Evolutionary conservation across 805 yeast species (phyloP).

Genomic region (Geotrichum ghanense): DNA sequence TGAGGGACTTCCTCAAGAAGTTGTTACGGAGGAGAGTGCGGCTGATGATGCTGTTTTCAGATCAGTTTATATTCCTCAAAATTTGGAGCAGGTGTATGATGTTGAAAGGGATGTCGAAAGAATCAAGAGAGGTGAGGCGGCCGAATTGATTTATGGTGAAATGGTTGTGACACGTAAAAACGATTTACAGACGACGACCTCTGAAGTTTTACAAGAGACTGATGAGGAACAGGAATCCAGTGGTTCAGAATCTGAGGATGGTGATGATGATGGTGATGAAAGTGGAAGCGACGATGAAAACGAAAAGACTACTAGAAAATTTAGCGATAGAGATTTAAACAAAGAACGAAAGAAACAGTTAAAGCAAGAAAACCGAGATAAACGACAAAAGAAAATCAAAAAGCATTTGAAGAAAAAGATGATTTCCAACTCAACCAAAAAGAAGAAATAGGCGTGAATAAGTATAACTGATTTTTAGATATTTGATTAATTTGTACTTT

Average conservation of each 20-base stretch:
- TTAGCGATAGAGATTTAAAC: slow-evolving; percentile 68
- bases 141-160: slow-evolving; percentile 44
- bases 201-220: slow-evolving; percentile 16
- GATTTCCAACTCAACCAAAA: slow-evolving; percentile 37
- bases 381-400: slow-evolving; percentile 71
- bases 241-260: slow-evolving; percentile 26
- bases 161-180: slow-evolving; percentile 15
- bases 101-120: slow-evolving; percentile 66
- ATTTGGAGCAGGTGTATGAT: slow-evolving; percentile 33
- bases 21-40: slow-evolving; percentile 30
- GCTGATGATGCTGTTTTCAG: slow-evolving; percentile 84
- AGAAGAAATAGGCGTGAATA: no score
- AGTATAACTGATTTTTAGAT: no score
- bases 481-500: no score
- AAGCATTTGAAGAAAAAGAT: slow-evolving; percentile 73
- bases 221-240: slow-evolving; percentile 25
- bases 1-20: slow-evolving; percentile 17
- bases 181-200: slow-evolving; percentile 22
- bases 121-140: slow-evolving; percentile 69
- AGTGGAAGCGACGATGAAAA: slow-evolving; percentile 28
- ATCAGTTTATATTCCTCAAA: slow-evolving; percentile 72
- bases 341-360: slow-evolving; percentile 62
- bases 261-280: slow-evolving; percentile 25
- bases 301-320: slow-evolving; percentile 44
- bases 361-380: slow-evolving; percentile 69